A percentile compares a stretch with the other conserved stretches of the same genome.
Evolutionary conservation across 169 alveolate genomes (phyloP).

Genomic region (Eimeria tenella): DNA sequence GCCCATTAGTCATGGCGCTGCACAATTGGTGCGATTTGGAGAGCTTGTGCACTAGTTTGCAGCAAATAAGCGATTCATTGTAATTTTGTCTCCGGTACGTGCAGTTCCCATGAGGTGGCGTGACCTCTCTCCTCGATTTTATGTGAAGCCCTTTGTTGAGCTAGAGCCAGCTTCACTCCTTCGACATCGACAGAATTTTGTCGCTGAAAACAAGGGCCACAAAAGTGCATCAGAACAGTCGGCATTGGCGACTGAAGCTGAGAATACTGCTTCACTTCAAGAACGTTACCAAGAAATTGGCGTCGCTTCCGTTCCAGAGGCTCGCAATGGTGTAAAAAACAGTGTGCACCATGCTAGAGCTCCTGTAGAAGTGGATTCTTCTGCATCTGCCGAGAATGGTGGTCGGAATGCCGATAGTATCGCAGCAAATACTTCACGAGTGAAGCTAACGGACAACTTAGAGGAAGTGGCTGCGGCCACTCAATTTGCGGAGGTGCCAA

Average conservation of each 20-base stretch:
- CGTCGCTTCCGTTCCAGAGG: not conserved
- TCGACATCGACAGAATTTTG: not conserved
- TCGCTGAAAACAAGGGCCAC: not conserved
- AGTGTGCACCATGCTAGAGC: not conserved
- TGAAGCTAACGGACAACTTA: not conserved
- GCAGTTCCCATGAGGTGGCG: slow-evolving; percentile 71
- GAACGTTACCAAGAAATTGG: not conserved
- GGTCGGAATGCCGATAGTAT: not conserved
- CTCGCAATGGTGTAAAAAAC: not conserved
- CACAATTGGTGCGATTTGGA: not conserved
- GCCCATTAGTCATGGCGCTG: not conserved
- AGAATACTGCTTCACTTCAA: not conserved
- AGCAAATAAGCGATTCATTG: not conserved
- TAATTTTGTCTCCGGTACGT: not conserved
- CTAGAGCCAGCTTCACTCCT: not conserved
- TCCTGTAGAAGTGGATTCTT: not conserved
- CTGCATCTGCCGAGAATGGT: not conserved
- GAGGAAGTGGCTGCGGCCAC: not conserved
- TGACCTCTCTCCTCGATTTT: slow-evolving; percentile 37
- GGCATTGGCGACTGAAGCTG: not conserved
- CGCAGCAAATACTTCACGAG: not conserved
- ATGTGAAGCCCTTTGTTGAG: slow-evolving; percentile 17
- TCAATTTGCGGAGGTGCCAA: not conserved
- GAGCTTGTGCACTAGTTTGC: slow-evolving; percentile 2
- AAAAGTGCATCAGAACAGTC: not conserved